A percentile compares a stretch with the other conserved stretches of the same genome.
These are phyloP conservation scores for Talaromyces pinophilus DNA, from an alignment of 2,329 filamentous ascomycete genomes.

Conservation along the genomic window DNA sequence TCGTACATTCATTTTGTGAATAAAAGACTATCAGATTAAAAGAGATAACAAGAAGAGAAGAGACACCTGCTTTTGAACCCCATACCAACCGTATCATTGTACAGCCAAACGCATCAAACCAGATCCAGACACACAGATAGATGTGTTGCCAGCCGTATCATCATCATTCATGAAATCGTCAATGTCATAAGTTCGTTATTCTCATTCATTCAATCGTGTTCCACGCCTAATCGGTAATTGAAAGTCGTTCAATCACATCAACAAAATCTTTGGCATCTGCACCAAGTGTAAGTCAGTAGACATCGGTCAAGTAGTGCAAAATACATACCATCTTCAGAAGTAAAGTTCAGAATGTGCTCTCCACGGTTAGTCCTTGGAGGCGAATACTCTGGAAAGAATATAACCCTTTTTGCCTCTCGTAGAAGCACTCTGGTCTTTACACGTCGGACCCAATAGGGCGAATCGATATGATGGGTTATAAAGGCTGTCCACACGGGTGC, in stretches of 20 bases:
- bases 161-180: conserved; percentile 9
- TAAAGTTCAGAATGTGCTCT: conserved; percentile 46
- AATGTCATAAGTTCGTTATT: background rate
- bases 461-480: conserved; percentile 51
- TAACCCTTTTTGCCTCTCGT: conserved; percentile 53
- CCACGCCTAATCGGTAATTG: conserved; percentile 13
- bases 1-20: background rate
- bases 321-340: conserved; percentile 34
- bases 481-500: conserved; percentile 65
- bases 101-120: background rate
- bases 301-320: background rate
- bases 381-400: conserved; percentile 56
- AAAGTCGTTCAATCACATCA: conserved; percentile 36
- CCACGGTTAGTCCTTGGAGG: conserved; percentile 40
- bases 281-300: background rate
- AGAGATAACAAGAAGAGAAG: background rate
- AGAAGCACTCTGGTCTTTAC: conserved; percentile 50
- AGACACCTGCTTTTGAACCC: background rate
- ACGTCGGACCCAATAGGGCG: conserved; percentile 52
- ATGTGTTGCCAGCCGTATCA: background rate
- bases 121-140: background rate
- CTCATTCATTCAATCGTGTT: no score
- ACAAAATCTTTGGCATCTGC: conserved; percentile 45
- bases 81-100: conserved; percentile 1
- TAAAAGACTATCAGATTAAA: background rate